phyloP scores from a whole-genome alignment of 2,329 filamentous ascomycete species.

The Ophiostoma australiae region DNA sequence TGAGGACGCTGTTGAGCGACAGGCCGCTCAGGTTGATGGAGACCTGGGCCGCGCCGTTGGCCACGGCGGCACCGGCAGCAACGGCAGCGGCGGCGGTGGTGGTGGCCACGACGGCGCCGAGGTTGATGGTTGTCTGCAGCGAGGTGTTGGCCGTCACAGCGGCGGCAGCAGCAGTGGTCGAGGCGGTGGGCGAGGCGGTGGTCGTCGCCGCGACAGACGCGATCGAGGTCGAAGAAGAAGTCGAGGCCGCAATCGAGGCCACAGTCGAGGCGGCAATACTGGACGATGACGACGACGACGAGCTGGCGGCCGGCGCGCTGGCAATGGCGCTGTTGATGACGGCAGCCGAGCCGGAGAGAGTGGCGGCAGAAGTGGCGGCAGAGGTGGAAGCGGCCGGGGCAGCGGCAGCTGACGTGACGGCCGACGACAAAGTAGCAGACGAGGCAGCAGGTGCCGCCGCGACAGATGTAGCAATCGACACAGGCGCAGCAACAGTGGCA shows the following conservation, averaged over 20 bases:
- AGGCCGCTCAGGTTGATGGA: conserved; percentile 40
- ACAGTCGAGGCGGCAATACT: not conserved
- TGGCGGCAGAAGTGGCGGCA: not conserved
- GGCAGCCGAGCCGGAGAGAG: not conserved
- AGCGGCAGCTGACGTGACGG: not conserved
- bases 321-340: not conserved
- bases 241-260: no score
- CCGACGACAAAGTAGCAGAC: not conserved
- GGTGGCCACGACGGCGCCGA: conserved; percentile 29
- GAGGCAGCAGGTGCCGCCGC: not conserved
- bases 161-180: not conserved
- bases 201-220: not conserved
- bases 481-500: not conserved
- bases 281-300: no score
- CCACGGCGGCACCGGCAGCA: conserved; percentile 28
- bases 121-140: conserved; percentile 32
- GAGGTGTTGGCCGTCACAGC: conserved; percentile 21
- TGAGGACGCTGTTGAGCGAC: conserved; percentile 41
- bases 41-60: conserved; percentile 27
- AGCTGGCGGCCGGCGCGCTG: not conserved
- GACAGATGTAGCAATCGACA: not conserved
- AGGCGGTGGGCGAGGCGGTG: not conserved
- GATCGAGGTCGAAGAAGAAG: no score
- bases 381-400: not conserved
- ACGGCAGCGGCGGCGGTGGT: conserved; percentile 24